phyloP scores from a whole-genome alignment of 2,329 filamentous ascomycete species.

The Colletotrichum acutatum region DNA sequence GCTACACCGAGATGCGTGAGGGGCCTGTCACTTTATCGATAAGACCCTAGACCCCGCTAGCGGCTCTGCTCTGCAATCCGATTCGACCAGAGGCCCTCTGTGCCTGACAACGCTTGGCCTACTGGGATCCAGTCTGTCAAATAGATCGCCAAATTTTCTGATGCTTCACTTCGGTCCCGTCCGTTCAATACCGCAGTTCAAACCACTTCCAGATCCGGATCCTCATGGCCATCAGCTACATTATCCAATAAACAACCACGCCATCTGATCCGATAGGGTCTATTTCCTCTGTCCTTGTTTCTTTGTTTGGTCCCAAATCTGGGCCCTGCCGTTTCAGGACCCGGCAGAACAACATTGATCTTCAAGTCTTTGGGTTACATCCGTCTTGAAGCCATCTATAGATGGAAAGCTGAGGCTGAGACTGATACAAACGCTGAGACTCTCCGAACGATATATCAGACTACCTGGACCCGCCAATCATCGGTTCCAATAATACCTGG shows the following conservation, averaged over 20 bases:
- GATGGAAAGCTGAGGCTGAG: slow-evolving; percentile 21
- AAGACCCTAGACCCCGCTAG: slow-evolving; percentile 13
- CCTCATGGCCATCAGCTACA: slow-evolving; percentile 12
- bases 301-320: slow-evolving; percentile 27
- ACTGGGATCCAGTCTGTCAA: not conserved
- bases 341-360: slow-evolving; percentile 25
- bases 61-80: slow-evolving; percentile 29
- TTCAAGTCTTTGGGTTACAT: slow-evolving; percentile 22
- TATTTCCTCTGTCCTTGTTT: slow-evolving; percentile 8
- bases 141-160: slow-evolving; percentile 33
- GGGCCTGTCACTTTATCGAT: slow-evolving; percentile 26
- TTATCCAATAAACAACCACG: slow-evolving; percentile 3
- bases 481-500: slow-evolving; percentile 28
- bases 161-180: slow-evolving; percentile 20
- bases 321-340: slow-evolving; percentile 17
- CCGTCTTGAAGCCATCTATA: slow-evolving; percentile 19
- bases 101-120: not conserved
- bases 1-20: slow-evolving; percentile 23
- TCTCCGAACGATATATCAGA: slow-evolving; percentile 11
- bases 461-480: not conserved
- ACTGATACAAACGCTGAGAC: slow-evolving; percentile 25
- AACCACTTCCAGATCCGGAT: slow-evolving; percentile 29
- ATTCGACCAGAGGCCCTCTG: slow-evolving; percentile 22
- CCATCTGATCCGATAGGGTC: slow-evolving; percentile 17
- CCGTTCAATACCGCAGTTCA: slow-evolving; percentile 18